Evolutionary conservation across 2,329 filamentous ascomycete species (phyloP), one percentile per base, ranked within the genome.

Genomic region (Xylaria sp.): DNA sequence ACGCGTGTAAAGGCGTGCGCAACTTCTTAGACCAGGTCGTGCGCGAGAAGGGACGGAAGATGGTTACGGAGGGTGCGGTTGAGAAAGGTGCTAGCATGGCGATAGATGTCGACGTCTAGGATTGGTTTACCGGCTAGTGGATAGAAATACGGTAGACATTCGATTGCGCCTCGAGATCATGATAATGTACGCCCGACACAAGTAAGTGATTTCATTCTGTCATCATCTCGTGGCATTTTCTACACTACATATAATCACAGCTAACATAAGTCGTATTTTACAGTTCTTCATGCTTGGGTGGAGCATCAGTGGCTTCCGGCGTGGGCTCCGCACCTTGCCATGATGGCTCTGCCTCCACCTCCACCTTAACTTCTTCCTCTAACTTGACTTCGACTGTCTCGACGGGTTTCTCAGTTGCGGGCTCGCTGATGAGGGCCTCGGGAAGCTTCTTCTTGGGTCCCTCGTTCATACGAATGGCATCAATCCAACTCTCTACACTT

Each of bases 381-480:
- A 79, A 69, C 55, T 78, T 76, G n/a, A 77, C 74, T 66, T 80
- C 77, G 66, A 86, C 81, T 39, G 82, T 81, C 67, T 84, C 81
- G 29, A 81, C 74, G 20, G 80, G 74, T 72, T 82, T 78, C 71
- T 81, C 79, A 58, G 77, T 74, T n/a, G 65, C 65, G 11, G 77
- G 74, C 20, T 59, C 61, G 20, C 76, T 76, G 36, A 90, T 76
- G 49, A 92, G 74, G 1, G 84, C 86, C 65, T 87, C 85, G 0
- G 92, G 92, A 47, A 96, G 78, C 81, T 90, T 92, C 74, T 89
- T 85, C 84, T 95, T 97, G 66, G 86, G 81, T 2, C 93, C 92
- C 76, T 98, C 95, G 59, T 94, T 93, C 84, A 99, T 86, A 42
- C 93, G 90, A 69, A 98, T 93, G n/a, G 88, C 86, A 75, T 99